phyloP scores from a whole-genome alignment of 2,329 filamentous ascomycete species.

The Amauroascus niger region DNA sequence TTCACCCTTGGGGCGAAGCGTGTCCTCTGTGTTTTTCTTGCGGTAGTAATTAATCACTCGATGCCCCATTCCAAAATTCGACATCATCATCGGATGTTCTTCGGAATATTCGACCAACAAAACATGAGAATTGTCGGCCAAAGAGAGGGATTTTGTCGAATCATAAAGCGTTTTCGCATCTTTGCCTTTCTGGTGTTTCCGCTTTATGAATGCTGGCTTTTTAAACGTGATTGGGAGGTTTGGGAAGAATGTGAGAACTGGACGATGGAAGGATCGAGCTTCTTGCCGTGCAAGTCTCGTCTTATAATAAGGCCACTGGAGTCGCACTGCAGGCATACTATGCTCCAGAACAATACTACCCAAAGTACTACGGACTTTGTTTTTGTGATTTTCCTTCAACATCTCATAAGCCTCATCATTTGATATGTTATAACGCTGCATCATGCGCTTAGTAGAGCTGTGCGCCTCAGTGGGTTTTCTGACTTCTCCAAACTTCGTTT shows the following conservation, averaged over 20 bases:
- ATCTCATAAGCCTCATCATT: slow-evolving; percentile 94
- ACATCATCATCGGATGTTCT: slow-evolving; percentile 80
- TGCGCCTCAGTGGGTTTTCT: slow-evolving; percentile 49
- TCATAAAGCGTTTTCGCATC: slow-evolving; percentile 68
- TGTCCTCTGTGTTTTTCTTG: slow-evolving; percentile 68
- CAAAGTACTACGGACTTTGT: slow-evolving; percentile 86
- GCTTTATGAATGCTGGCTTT: slow-evolving; percentile 62
- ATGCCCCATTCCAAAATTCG: slow-evolving; percentile 95
- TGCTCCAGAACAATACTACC: slow-evolving; percentile 91
- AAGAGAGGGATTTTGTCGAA: slow-evolving; percentile 68
- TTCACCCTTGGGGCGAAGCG: slow-evolving; percentile 64
- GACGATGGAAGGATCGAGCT: slow-evolving; percentile 75
- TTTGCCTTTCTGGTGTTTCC: slow-evolving; percentile 72
- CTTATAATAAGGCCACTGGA: slow-evolving; percentile 94
- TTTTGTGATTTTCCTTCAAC: slow-evolving; percentile 92
- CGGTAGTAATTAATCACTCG: slow-evolving; percentile 95
- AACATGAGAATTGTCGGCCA: slow-evolving; percentile 80
- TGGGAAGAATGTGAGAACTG: slow-evolving; percentile 61
- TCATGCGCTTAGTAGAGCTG: slow-evolving; percentile 62
- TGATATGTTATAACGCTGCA: slow-evolving; percentile 83
- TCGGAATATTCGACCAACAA: slow-evolving; percentile 93
- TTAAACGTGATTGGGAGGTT: slow-evolving; percentile 63
- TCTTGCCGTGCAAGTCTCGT: slow-evolving; percentile 65
- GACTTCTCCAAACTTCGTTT: slow-evolving; percentile 30
- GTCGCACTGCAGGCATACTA: slow-evolving; percentile 77